phyloP scores from a whole-genome alignment of 495 filamentous ascomycete genomes.

The Aspergillus sparsus region DNA sequence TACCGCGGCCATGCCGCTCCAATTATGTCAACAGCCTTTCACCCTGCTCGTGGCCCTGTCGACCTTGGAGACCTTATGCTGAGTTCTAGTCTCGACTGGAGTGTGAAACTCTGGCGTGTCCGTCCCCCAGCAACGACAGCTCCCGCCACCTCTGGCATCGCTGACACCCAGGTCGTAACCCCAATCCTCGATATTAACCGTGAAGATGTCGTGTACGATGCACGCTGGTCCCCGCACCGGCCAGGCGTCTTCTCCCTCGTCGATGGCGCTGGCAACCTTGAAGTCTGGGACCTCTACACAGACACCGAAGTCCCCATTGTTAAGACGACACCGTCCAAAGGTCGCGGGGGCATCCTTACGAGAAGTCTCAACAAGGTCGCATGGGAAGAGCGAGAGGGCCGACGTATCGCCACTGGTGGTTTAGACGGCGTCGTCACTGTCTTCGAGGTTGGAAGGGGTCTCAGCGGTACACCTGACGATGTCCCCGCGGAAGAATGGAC shows the following conservation, averaged over 20 bases:
- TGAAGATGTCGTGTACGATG: conserved; percentile 96
- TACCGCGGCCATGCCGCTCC: conserved; percentile 90
- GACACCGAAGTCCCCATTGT: conserved; percentile 90
- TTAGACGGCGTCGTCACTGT: conserved; percentile 87
- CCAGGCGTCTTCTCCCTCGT: conserved; percentile 93
- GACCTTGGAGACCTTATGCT: conserved; percentile 96
- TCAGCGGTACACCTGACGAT: conserved; percentile 72
- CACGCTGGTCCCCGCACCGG: conserved; percentile 86
- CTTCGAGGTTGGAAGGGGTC: conserved; percentile 87
- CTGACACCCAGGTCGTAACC: conserved; percentile 48
- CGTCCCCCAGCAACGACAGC: conserved; percentile 62
- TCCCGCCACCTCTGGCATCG: conserved; percentile 42
- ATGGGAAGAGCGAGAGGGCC: conserved; percentile 89
- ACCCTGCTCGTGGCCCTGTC: conserved; percentile 84
- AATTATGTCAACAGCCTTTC: conserved; percentile 94
- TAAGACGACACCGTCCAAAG: conserved; percentile 67
- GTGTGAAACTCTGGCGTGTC: conserved; percentile 93
- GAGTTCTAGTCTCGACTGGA: conserved; percentile 88
- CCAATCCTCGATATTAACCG: conserved; percentile 87
- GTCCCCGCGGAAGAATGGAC: conserved; percentile 87
- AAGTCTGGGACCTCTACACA: conserved; percentile 91
- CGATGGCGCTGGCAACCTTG: conserved; percentile 88
- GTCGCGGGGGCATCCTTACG: conserved; percentile 54
- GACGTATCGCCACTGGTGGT: conserved; percentile 81
- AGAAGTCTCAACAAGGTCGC: conserved; percentile 88